These are phyloP conservation scores for Suzukiozyma palmioleophila DNA, from an alignment of 1,139 yeast species.

Conservation along the genomic window DNA sequence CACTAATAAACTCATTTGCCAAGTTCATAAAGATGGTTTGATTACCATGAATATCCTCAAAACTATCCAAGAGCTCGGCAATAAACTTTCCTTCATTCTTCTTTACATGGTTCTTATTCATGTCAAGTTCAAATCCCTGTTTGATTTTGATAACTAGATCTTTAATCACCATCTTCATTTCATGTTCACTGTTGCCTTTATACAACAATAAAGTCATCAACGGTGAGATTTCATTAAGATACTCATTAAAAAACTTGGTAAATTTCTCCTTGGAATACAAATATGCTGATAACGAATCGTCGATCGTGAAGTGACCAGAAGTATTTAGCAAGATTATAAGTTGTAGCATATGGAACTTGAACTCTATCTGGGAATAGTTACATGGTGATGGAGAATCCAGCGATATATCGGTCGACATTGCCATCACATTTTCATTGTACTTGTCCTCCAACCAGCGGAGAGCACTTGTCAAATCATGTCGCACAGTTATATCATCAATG, in stretches of 20 bases:
- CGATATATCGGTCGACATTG: neutral
- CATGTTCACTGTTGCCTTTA: conserved; percentile 14
- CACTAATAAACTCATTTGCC: conserved; percentile 56
- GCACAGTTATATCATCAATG: conserved; percentile 30
- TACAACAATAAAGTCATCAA: conserved; percentile 49
- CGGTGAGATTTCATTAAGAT: conserved; percentile 46
- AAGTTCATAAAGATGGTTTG: conserved; percentile 31
- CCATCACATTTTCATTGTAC: conserved; percentile 12
- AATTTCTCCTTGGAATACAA: conserved; percentile 53
- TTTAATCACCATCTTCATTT: conserved; percentile 17
- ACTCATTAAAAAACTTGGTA: conserved; percentile 36
- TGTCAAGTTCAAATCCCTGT: conserved; percentile 19
- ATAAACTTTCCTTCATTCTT: conserved; percentile 35
- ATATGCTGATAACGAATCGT: conserved; percentile 43
- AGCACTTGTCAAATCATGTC: conserved; percentile 32
- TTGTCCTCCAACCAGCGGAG: conserved; percentile 33
- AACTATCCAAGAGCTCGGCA: conserved; percentile 31
- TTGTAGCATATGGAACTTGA: conserved; percentile 60
- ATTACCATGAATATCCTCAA: conserved; percentile 33
- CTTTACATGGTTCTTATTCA: conserved; percentile 13
- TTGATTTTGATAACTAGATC: conserved; percentile 24
- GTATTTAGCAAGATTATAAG: conserved; percentile 42
- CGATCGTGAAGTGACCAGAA: conserved; percentile 13
- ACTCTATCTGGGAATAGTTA: conserved; percentile 37
- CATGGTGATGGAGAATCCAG: neutral